Evolutionary conservation across 1,284 basidiomycete species (phyloP).

Genomic region (Microbotryum lychnidis-dioicae): DNA sequence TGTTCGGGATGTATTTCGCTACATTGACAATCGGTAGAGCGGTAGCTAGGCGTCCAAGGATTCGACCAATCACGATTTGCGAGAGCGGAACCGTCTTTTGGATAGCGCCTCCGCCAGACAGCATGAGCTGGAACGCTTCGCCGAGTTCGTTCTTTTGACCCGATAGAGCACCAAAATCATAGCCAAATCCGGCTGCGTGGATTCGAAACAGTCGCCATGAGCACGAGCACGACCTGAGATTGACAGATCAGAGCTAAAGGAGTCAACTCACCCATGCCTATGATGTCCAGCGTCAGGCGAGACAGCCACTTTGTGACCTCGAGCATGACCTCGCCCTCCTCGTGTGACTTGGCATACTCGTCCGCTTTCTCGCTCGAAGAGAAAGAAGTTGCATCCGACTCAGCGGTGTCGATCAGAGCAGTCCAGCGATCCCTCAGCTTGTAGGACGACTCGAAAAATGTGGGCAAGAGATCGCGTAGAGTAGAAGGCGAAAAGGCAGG

Average conservation of each 20-base stretch:
- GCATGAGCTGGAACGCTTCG: conserved; percentile 28
- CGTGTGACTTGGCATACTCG: background rate
- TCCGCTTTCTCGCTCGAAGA: conserved; percentile 26
- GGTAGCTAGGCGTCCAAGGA: no score
- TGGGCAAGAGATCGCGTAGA: conserved; percentile 52
- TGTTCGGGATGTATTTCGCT: conserved; percentile 6
- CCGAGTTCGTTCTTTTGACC: conserved; percentile 33
- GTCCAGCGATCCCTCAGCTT: conserved; percentile 35
- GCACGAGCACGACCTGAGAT: no score
- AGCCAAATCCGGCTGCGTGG: conserved; percentile 23
- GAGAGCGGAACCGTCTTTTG: no score
- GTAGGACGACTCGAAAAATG: conserved; percentile 57
- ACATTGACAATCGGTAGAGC: background rate
- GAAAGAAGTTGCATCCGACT: conserved; percentile 13
- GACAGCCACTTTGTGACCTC: conserved; percentile 33
- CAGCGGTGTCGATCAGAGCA: conserved; percentile 5
- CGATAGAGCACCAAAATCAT: conserved; percentile 33
- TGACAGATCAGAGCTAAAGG: no score
- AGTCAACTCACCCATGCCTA: conserved; percentile 27
- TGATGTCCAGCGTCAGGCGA: conserved; percentile 38
- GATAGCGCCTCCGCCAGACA: background rate
- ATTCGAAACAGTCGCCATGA: no score
- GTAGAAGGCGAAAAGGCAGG: conserved; percentile 55
- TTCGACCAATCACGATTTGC: no score
- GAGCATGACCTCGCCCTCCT: conserved; percentile 25